These are phyloP conservation scores for Coemansia sp. DNA, from an alignment of 192 early-diverging fungal species.

Conservation along the genomic window DNA sequence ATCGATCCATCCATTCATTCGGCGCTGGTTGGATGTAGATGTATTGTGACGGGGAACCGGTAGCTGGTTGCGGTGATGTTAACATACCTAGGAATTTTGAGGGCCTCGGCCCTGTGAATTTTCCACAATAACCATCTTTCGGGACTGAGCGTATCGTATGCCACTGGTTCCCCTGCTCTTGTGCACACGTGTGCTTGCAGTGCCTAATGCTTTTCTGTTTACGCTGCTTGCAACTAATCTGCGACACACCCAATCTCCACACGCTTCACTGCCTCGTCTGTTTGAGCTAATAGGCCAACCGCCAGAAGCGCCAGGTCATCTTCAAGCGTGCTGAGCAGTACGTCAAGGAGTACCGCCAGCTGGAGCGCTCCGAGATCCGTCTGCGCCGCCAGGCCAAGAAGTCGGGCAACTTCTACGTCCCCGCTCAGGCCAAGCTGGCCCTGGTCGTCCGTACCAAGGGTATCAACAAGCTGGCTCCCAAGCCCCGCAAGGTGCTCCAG, in stretches of 20 bases:
- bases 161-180: too few relatives aligned
- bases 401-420: slow-evolving; percentile 89
- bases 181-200: not conserved
- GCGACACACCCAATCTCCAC: not conserved
- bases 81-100: slow-evolving; percentile 15
- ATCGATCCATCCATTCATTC: too few relatives aligned
- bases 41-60: slow-evolving; percentile 14
- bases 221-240: not conserved
- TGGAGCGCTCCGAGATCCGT: slow-evolving; percentile 87
- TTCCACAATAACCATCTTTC: slow-evolving; percentile 70
- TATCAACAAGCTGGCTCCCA: slow-evolving; percentile 99
- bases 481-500: slow-evolving; percentile 99
- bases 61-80: slow-evolving; percentile 53
- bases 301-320: slow-evolving; percentile 85
- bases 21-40: slow-evolving; percentile 16
- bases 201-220: too few relatives aligned
- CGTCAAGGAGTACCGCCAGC: slow-evolving; percentile 92
- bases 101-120: slow-evolving; percentile 52
- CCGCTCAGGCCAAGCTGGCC: slow-evolving; percentile 93
- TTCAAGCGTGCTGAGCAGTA: slow-evolving; percentile 99
- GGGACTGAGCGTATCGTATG: slow-evolving; percentile 71
- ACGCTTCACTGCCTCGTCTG: too few relatives aligned
- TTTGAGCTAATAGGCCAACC: slow-evolving; percentile 44
- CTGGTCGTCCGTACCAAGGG: slow-evolving; percentile 99
- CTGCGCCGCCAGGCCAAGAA: slow-evolving; percentile 92